Conservation (phyloP, 108 stramenopile genomes). For the Ochromonas danica region DNA sequence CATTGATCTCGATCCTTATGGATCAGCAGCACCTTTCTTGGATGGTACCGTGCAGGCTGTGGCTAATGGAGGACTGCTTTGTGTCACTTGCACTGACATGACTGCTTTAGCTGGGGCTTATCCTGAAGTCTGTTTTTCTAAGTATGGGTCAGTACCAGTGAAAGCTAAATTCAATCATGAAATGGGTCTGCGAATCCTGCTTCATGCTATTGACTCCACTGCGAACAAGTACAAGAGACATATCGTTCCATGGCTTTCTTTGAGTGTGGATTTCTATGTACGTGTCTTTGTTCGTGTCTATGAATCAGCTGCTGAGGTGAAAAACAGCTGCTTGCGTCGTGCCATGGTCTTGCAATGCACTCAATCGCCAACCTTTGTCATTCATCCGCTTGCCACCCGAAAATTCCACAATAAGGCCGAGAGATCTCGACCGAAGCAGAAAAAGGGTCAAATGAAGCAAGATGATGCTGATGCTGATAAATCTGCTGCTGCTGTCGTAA, state of each 20-base stretch:
- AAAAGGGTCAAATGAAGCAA: background rate
- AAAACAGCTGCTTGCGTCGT: constrained; percentile 53
- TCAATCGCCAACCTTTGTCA: constrained; percentile 83
- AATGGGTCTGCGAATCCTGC: constrained; percentile 84
- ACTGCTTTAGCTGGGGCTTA: constrained; percentile 60
- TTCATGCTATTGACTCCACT: constrained; percentile 69
- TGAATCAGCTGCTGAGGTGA: constrained; percentile 78
- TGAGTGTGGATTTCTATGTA: constrained; percentile 94
- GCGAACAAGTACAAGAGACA: constrained; percentile 84
- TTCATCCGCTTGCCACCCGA: constrained; percentile 60
- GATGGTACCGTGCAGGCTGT: constrained; percentile 90
- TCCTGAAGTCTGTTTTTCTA: constrained; percentile 86
- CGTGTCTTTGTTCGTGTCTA: constrained; percentile 93
- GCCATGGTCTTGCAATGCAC: constrained; percentile 86
- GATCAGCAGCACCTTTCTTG: constrained; percentile 89
- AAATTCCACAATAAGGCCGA: background rate
- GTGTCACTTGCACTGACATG: constrained; percentile 97
- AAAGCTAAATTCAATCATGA: constrained; percentile 82
- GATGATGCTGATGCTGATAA: background rate
- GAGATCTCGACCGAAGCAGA: background rate
- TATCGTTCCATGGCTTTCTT: constrained; percentile 81
- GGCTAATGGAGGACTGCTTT: constrained; percentile 76
- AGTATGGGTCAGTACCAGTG: constrained; percentile 34
- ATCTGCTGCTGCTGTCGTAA: background rate
- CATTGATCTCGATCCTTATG: constrained; percentile 98